Percentiles rank a stretch among this genome's conserved stretches.
phyloP scores from a whole-genome alignment of 768 basidiomycete species.

The Pleurotus sapidus region DNA sequence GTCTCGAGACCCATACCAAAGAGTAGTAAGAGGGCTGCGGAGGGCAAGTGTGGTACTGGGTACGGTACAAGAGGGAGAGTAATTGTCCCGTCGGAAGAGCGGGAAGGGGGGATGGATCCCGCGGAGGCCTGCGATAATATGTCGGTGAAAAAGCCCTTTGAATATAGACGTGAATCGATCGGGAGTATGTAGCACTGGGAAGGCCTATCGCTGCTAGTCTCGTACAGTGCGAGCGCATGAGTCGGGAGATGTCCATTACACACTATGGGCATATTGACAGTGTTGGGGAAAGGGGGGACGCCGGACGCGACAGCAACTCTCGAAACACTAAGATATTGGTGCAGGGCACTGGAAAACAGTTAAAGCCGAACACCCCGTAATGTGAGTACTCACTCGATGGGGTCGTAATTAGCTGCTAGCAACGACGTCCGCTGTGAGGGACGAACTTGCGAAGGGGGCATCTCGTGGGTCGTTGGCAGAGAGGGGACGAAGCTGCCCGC shows the following conservation, averaged over 20 bases:
- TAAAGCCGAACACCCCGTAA: not conserved
- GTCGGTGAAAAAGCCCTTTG: slow-evolving; percentile 30
- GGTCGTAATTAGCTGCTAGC: slow-evolving; percentile 7
- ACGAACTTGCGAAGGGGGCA: slow-evolving; percentile 4
- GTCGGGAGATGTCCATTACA: slow-evolving; percentile 49
- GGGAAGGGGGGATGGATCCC: slow-evolving; percentile 30
- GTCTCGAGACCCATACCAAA: slow-evolving; percentile 54
- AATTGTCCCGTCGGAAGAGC: slow-evolving; percentile 29
- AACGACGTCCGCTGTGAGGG: slow-evolving; percentile 2
- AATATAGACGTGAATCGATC: slow-evolving; percentile 47
- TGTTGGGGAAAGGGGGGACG: slow-evolving; percentile 29
- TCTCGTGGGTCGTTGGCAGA: slow-evolving; percentile 2
- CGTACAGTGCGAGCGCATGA: slow-evolving; percentile 50
- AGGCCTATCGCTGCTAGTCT: slow-evolving; percentile 21
- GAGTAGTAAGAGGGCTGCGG: slow-evolving; percentile 56
- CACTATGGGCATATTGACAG: slow-evolving; percentile 45
- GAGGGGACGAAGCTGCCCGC: slow-evolving; percentile 5
- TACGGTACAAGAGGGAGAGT: slow-evolving; percentile 52
- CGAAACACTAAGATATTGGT: slow-evolving; percentile 40
- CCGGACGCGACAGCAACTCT: slow-evolving; percentile 15
- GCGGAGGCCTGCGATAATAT: slow-evolving; percentile 33
- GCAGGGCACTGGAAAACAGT: slow-evolving; percentile 34
- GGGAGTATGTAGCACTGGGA: slow-evolving; percentile 46
- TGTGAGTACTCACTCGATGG: slow-evolving; percentile 8
- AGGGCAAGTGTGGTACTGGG: slow-evolving; percentile 49